Conservation (phyloP, 2,329 filamentous ascomycete genomes). For the Sclerotiophoma versabilis region DNA sequence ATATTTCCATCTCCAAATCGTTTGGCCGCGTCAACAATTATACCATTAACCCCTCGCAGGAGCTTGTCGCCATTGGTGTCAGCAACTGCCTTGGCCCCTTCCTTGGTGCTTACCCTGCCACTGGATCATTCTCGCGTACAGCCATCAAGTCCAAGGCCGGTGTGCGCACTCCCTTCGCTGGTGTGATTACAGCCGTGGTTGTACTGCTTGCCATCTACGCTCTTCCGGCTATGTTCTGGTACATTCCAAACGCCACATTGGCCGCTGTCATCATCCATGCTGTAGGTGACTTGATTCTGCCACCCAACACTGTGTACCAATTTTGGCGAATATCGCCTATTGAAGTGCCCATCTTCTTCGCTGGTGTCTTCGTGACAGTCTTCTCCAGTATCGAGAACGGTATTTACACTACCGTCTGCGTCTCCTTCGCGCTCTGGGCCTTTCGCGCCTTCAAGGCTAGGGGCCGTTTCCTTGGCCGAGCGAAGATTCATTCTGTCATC, state of each 20-base stretch:
- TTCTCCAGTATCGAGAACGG: slow-evolving; percentile 90
- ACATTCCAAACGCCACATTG: slow-evolving; percentile 82
- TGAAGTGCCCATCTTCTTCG: slow-evolving; percentile 91
- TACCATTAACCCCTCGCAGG: slow-evolving; percentile 91
- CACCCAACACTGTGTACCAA: slow-evolving; percentile 88
- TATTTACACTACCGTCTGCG: slow-evolving; percentile 83
- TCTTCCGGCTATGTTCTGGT: slow-evolving; percentile 87
- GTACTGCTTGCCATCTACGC: slow-evolving; percentile 92
- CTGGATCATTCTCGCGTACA: slow-evolving; percentile 93
- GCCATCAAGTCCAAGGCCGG: slow-evolving; percentile 98
- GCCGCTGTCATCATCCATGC: slow-evolving; percentile 95
- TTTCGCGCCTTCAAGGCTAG: slow-evolving; percentile 84
- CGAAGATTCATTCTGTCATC: slow-evolving; percentile 85
- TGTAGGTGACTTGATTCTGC: slow-evolving; percentile 89
- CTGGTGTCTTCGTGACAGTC: slow-evolving; percentile 87
- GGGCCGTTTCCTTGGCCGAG: slow-evolving; percentile 83
- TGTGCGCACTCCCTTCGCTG: slow-evolving; percentile 87
- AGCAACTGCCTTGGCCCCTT: slow-evolving; percentile 91
- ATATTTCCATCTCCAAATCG: slow-evolving; percentile 96
- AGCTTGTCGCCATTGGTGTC: slow-evolving; percentile 91
- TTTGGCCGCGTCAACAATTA: slow-evolving; percentile 98
- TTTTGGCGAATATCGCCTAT: slow-evolving; percentile 94
- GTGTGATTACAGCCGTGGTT: slow-evolving; percentile 83
- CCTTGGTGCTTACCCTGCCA: slow-evolving; percentile 87
- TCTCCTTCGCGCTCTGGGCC: slow-evolving; percentile 79